These are phyloP conservation scores for Flaveria linearis DNA, from an alignment of 129 eudicot genomes.

Conservation along the genomic window DNA sequence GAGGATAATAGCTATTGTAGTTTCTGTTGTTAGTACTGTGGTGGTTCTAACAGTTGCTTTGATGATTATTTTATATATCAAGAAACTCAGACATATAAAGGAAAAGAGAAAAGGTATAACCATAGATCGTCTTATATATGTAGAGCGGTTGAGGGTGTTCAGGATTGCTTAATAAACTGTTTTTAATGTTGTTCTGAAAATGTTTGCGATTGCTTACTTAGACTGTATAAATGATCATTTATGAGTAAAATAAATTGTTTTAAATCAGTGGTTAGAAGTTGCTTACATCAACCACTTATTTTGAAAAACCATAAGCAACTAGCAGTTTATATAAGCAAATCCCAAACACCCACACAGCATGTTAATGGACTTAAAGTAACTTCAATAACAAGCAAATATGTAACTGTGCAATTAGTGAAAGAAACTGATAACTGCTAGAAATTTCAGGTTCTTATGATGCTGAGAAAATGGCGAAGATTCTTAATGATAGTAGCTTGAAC, in stretches of 20 bases:
- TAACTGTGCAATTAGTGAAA: background rate
- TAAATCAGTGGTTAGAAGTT: background rate
- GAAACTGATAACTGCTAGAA: slow-evolving; percentile 1
- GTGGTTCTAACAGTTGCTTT: slow-evolving; percentile 50
- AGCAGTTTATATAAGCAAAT: background rate
- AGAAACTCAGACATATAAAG: slow-evolving; percentile 50
- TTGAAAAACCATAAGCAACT: background rate
- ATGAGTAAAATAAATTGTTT: background rate
- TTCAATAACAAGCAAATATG: background rate
- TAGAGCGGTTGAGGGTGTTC: background rate
- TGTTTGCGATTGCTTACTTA: background rate
- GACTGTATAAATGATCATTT: background rate
- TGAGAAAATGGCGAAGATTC: slow-evolving; percentile 59
- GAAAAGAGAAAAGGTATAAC: slow-evolving; percentile 69
- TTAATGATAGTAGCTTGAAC: slow-evolving; percentile 66
- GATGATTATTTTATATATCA: slow-evolving; percentile 46
- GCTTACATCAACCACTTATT: background rate
- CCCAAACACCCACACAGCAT: background rate
- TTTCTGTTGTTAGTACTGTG: slow-evolving; percentile 58
- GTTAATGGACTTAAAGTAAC: background rate
- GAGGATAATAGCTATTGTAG: slow-evolving; percentile 41
- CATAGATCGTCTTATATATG: background rate
- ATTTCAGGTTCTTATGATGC: slow-evolving; percentile 52
- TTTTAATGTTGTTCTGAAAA: background rate
- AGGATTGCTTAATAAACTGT: background rate